Base-by-base conservation (phyloP, 2,329 filamentous ascomycete species). In the Sordariomycetes sp. region DNA sequence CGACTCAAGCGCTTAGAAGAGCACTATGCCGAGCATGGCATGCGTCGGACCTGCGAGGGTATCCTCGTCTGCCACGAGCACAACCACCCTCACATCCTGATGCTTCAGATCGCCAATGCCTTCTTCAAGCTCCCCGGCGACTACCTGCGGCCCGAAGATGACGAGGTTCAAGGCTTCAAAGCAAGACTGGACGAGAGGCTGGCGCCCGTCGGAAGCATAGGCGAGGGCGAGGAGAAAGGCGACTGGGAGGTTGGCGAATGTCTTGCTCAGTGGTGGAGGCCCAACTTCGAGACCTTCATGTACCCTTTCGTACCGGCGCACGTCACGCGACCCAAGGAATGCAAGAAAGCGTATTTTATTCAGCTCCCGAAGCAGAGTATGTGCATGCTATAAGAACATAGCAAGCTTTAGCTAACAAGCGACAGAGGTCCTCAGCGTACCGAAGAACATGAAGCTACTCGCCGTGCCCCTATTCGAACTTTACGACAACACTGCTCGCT, bases 241-340 rank as follows among this genome's bases (percentile, higher is more conserved):
- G 86, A 94, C 53, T 98, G 92, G 92, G 75, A 93, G 57, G 79
- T 98, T 46, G 86, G 85, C 47, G 92, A 96, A 57, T 94, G 88
- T 32, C 71, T 98, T 37, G 90, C 92, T 35, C 88, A 95, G 64
- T 98, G 92, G 92, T 98, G 90, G 87, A 74, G 92, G 38, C 92
- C 92, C 35, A 98, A 96, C 67, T 95, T 96, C 56, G 92, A 98
- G 69, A 96, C 92, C 3, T 96, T 96, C 70, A 95, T 98, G 87
- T 98, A 98, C 57, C 92, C 92, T 1, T 98, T 95, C 60, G 82
- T 96, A 37, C 92, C 92, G 7, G 86, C 88, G 14, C 92, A 98
- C 63, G 86, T 95, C 42, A 95, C 90, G 14, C 72, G 92, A 34
- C 92, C 92, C 7, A 98, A 98, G 68, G 92, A 98, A 66, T 94